Percentiles rank a stretch among this genome's conserved stretches.
phyloP scores from a whole-genome alignment of 2,329 filamentous ascomycete species.

The Fusarium sp. region DNA sequence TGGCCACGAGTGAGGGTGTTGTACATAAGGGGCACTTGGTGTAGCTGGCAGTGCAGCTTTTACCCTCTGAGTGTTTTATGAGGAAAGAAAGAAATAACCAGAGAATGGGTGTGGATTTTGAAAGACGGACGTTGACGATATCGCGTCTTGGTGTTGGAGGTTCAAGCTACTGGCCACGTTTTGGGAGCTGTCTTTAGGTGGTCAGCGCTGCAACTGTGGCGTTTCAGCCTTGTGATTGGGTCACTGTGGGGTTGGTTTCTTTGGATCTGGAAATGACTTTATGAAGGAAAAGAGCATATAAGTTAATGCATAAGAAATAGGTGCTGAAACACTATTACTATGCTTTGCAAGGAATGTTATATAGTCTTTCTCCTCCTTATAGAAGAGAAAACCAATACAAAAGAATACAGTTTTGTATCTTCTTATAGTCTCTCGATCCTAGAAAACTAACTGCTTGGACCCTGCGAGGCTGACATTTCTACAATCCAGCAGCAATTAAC shows the following conservation, averaged over 20 bases:
- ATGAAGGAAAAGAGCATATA: background rate
- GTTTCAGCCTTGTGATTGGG: slow-evolving; percentile 46
- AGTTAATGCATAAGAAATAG: too few relatives aligned
- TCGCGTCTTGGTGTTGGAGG: slow-evolving; percentile 38
- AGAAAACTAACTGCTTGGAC: slow-evolving; percentile 12
- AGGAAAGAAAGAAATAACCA: slow-evolving; percentile 1
- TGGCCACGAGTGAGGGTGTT: slow-evolving; percentile 87
- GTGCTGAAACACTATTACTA: background rate
- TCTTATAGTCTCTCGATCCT: background rate
- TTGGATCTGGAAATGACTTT: background rate
- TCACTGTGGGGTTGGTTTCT: slow-evolving; percentile 20
- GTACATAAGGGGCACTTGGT: slow-evolving; percentile 75
- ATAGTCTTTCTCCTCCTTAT: too few relatives aligned
- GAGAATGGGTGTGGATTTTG: background rate
- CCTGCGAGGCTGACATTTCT: slow-evolving; percentile 37
- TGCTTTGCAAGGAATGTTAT: too few relatives aligned
- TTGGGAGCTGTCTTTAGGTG: slow-evolving; percentile 38
- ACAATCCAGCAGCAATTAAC: background rate
- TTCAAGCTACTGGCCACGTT: slow-evolving; percentile 43
- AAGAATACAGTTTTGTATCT: too few relatives aligned
- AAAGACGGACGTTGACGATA: slow-evolving; percentile 26
- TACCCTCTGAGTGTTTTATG: slow-evolving; percentile 11
- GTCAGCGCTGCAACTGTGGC: slow-evolving; percentile 30
- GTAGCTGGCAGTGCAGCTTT: slow-evolving; percentile 33
- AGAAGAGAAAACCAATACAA: too few relatives aligned